Evolutionary conservation across 306 rosid genomes (phyloP), one percentile per base, ranked within the genome.

Genomic region (Inga oerstediana): DNA sequence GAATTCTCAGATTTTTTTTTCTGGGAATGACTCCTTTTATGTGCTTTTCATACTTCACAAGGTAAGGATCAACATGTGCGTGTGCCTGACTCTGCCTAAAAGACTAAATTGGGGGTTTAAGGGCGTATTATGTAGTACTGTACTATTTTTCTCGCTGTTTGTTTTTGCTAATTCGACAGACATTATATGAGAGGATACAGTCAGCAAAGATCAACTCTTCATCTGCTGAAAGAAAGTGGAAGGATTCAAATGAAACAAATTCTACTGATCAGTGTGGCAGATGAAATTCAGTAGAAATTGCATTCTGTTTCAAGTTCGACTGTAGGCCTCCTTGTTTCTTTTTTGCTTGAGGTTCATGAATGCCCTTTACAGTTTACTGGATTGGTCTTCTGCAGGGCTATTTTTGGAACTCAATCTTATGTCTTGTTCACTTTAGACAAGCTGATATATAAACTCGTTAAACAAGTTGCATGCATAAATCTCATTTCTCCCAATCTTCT

Each of bases 331-430:
- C 43, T 39, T 39, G 6, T 39, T 65, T 52, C 20, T 80, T 79
- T 64, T 82, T 32, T 82, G 80, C 69, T 81, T 52, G 89, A 97
- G 98, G 86, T 97, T 97, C 90, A 90, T 97, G 95, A 89, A 81
- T 86, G 92, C 98, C 64, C 97, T 97, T 68, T 94, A 94, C 97
- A 91, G 87, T 87, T 90, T 97, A 85, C 94, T 97, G 83, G 99
- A 97, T 27, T 98, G 99, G 81, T 94, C 99, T 83, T 94, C 95
- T 22, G 99, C 74, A 91, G 99, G 82, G 97, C 99, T 79, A 89
- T 93, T 80, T 90, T 97, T 81, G 99, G 99, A 87, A 97, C 98
- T 64, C 97, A 94, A 68, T 97, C 99, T 37, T 97, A 92, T 84
- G 86, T 97, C 89, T 87, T 97, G 51, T 97, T 97, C 87, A 94